A percentile compares a stretch with the other conserved stretches of the same genome.
These are phyloP conservation scores for Colletotrichum zoysiae DNA, from an alignment of 2,329 filamentous ascomycete species.

Conservation along the genomic window DNA sequence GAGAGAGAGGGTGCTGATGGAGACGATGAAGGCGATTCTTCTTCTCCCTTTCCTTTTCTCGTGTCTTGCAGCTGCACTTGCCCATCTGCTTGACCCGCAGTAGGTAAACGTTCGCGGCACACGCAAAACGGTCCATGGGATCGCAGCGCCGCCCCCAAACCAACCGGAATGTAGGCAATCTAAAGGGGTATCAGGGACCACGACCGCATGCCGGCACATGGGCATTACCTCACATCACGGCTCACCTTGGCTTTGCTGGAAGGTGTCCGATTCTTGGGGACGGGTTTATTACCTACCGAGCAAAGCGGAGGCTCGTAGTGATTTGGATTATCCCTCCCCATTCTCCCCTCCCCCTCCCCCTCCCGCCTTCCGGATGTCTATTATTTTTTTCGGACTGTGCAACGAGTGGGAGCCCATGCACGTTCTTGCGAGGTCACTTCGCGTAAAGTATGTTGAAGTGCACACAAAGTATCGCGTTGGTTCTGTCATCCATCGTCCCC, in stretches of 20 bases:
- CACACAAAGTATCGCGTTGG: constrained; percentile 1
- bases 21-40: background rate
- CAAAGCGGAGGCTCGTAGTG: background rate
- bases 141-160: constrained; percentile 4
- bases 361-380: background rate
- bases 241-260: background rate
- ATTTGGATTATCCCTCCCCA: background rate
- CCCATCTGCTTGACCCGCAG: constrained; percentile 1
- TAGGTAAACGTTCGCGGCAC: background rate
- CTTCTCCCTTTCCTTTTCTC: background rate
- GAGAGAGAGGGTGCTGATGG: background rate
- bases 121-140: background rate
- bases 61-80: background rate
- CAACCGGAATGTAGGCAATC: background rate
- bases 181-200: background rate
- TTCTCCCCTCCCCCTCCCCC: background rate
- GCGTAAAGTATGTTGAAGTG: constrained; percentile 11
- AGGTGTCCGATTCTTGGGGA: background rate
- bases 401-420: background rate
- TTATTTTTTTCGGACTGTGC: background rate
- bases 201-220: background rate
- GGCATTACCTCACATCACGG: background rate
- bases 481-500: background rate
- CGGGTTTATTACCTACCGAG: background rate
- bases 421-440: background rate